Conservation (phyloP, 148 eudicot species). For the Chenopodium quinoa region DNA sequence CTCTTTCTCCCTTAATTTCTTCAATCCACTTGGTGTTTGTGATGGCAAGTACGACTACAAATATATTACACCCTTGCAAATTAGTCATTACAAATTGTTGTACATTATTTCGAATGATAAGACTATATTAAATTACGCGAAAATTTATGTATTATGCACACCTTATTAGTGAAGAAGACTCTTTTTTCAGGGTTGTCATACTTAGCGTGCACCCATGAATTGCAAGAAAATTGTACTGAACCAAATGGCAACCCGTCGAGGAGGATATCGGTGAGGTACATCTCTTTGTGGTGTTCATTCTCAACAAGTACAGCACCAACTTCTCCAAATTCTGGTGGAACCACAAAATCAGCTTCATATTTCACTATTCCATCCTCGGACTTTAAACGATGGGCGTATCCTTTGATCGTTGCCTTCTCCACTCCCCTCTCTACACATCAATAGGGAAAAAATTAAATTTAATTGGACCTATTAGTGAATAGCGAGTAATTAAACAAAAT, state of each 20-base stretch:
- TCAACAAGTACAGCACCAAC: conserved; percentile 35
- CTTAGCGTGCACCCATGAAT: conserved; percentile 40
- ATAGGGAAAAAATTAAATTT: neutral
- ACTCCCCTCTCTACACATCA: conserved; percentile 16
- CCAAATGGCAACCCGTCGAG: conserved; percentile 31
- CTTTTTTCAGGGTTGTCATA: conserved; percentile 28
- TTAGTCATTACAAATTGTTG: neutral
- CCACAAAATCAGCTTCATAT: conserved; percentile 35
- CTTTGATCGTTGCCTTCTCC: conserved; percentile 32
- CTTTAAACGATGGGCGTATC: conserved; percentile 13
- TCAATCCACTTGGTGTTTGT: conserved; percentile 67
- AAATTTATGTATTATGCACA: neutral
- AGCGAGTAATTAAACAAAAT: too few species aligned
- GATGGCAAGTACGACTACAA: conserved; percentile 64
- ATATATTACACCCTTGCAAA: neutral
- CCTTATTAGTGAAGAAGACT: conserved; percentile 45
- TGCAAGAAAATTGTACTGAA: conserved; percentile 20
- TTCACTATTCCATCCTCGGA: conserved; percentile 4
- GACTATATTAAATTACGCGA: too few species aligned
- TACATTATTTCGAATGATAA: too few species aligned
- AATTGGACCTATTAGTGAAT: too few species aligned
- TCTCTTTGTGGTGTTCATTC: conserved; percentile 41
- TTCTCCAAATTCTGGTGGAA: conserved; percentile 34
- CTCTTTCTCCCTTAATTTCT: conserved; percentile 44
- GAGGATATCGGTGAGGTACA: conserved; percentile 26